These are phyloP conservation scores for Epichloe gansuensis DNA, from an alignment of 2,329 filamentous ascomycete species.

Conservation along the genomic window DNA sequence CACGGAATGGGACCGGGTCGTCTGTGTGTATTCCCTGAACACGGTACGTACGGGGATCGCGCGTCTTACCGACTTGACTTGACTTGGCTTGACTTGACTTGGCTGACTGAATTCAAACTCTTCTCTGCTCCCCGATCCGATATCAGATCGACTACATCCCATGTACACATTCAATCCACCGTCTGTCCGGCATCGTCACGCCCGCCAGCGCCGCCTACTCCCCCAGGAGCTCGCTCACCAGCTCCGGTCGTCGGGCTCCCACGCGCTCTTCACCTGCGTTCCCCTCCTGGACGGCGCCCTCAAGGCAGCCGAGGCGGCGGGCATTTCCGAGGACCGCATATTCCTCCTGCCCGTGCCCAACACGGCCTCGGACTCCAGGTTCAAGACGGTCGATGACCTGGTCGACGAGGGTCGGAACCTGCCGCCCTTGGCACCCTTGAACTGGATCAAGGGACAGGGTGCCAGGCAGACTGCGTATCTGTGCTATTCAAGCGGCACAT, in stretches of 20 bases:
- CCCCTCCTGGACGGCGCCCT: conserved; percentile 53
- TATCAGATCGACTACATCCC: conserved; percentile 61
- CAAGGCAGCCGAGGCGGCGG: conserved; percentile 48
- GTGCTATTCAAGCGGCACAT: conserved; percentile 72
- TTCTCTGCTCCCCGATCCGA: too few species aligned
- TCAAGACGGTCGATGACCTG: conserved; percentile 55
- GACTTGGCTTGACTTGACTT: too few species aligned
- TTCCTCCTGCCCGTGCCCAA: conserved; percentile 59
- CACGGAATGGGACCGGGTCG: conserved; percentile 70
- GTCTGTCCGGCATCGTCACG: conserved; percentile 60
- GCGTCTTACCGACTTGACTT: too few species aligned
- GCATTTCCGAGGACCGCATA: conserved; percentile 50
- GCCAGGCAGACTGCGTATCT: conserved; percentile 60
- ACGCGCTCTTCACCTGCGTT: conserved; percentile 59
- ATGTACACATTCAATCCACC: conserved; percentile 61
- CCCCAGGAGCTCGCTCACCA: conserved; percentile 60
- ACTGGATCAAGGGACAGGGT: conserved; percentile 53
- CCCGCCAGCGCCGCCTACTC: conserved; percentile 66
- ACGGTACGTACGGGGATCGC: conserved; percentile 35
- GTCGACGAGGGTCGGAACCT: conserved; percentile 46
- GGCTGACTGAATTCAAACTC: too few species aligned
- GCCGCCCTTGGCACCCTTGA: conserved; percentile 40
- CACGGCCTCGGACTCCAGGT: conserved; percentile 36
- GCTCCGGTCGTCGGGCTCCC: conserved; percentile 54
- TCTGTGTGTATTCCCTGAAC: conserved; percentile 68